Base-by-base conservation (phyloP, 371 early-diverging fungal genomes). In the Blakeslea trispora region DNA sequence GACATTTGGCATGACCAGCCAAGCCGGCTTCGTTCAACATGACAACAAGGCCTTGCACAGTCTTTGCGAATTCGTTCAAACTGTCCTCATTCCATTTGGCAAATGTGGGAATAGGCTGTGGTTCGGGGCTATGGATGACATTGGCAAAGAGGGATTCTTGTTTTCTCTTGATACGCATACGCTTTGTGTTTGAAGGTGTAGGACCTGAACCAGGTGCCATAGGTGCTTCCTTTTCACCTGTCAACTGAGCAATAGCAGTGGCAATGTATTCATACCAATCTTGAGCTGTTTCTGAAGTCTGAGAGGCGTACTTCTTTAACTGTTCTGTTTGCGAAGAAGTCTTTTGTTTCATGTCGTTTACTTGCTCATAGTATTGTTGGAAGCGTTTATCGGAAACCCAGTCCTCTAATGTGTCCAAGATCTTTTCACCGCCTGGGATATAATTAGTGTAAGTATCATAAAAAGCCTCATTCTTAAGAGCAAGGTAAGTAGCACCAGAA, bases 391-490 rank as follows among this genome's bases (percentile, higher is more conserved):
- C 61, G 14, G 63, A 45, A 9, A 62, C 55, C 49, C 66, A 60
- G 46, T 76, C 77, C 28, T 74, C 80, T 5, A 75, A 58, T 28
- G 56, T 40, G 34, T 79, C 77, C 45, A 79, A 50, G 3, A 76
- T 39, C 17, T 66, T 24, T 19, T 76, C 73, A 5, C 76, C 80
- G 2, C 80, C 80, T 15, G 76, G 77, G 8, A 79, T 61, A 37
- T 79, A 72, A 5, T 71, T 72, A 5, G 66, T 72, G 55, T 64
- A 79, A 3, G 72, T 76, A 45, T 76, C 73, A 32, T 74, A 46
- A 41, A 79, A 79, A 0, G 71, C 71, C 56, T 76, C 71, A 42
- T 79, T 72, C n/a, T 67, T 60, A 0, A 76, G 34, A 5, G 80
- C 74, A 18, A 65, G 62, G 23, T 72, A 74, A 4, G 74, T 70